Evolutionary conservation across 2,329 filamentous ascomycete species (phyloP).

Genomic region (Colletotrichum sp.): DNA sequence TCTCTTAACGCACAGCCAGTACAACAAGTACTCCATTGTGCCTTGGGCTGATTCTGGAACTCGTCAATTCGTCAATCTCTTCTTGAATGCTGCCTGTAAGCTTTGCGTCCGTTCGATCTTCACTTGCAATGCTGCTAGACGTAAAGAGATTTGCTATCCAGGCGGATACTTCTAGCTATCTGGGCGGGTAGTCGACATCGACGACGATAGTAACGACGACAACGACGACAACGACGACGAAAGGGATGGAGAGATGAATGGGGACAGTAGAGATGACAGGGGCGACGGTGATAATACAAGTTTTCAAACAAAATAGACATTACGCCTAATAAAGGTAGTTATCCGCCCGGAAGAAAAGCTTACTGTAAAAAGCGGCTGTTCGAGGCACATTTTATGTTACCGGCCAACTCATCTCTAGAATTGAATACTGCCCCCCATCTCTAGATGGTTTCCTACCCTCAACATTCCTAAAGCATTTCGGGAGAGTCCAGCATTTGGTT

Average conservation of each 20-base stretch:
- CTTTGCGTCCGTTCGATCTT: background rate
- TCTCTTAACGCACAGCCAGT: background rate
- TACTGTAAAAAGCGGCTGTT: too few species aligned
- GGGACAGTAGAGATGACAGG: too few species aligned
- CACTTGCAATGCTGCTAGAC: background rate
- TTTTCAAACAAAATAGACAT: too few species aligned
- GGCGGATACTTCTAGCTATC: too few species aligned
- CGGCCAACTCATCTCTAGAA: too few species aligned
- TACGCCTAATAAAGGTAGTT: background rate
- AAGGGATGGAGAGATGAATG: too few species aligned
- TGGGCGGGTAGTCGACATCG: fast-evolving
- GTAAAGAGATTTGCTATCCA: background rate
- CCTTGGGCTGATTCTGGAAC: background rate
- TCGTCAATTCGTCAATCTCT: background rate
- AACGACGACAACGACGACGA: background rate
- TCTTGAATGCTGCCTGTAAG: background rate
- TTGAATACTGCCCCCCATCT: too few species aligned
- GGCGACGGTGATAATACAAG: too few species aligned
- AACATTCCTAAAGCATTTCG: background rate
- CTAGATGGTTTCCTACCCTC: background rate
- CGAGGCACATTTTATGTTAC: too few species aligned
- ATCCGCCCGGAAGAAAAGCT: background rate
- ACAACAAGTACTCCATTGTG: background rate
- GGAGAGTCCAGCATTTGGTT: background rate
- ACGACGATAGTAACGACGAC: background rate